Evolutionary conservation across 2,329 filamentous ascomycete species (phyloP).

Genomic region (Allantophomopsis cytisporea): DNA sequence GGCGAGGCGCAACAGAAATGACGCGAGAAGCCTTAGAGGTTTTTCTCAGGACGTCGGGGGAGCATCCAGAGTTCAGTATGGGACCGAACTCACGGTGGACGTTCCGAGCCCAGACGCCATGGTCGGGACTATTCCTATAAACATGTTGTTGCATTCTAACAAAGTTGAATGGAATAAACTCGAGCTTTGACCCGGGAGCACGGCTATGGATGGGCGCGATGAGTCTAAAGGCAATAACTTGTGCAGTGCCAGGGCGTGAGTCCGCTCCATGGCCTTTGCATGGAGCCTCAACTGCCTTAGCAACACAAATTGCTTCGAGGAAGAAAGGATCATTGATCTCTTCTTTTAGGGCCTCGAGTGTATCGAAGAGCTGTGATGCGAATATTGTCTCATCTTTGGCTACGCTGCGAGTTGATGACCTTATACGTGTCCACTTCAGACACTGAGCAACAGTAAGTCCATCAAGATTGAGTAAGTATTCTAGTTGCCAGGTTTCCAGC

Average conservation of each 20-base stretch:
- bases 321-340: conserved; percentile 30
- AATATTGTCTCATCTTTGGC: conserved; percentile 28
- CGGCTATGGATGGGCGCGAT: conserved; percentile 48
- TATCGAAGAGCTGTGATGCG: conserved; percentile 26
- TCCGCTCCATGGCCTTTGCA: conserved; percentile 16
- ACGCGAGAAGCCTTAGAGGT: background rate
- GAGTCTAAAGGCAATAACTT: conserved; percentile 41
- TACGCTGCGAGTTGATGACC: conserved; percentile 22
- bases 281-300: conserved; percentile 27
- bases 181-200: conserved; percentile 33
- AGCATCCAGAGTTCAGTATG: conserved; percentile 20
- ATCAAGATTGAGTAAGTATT: conserved; percentile 36
- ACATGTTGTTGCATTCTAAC: conserved; percentile 55
- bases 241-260: conserved; percentile 16
- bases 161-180: conserved; percentile 48
- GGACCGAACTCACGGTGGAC: conserved; percentile 47
- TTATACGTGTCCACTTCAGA: conserved; percentile 22
- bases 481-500: conserved; percentile 37
- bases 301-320: conserved; percentile 29
- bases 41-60: background rate
- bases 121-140: conserved; percentile 36
- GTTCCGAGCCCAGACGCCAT: conserved; percentile 43
- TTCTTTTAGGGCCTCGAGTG: conserved; percentile 25
- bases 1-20: background rate
- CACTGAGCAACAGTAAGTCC: conserved; percentile 25